A percentile compares a stretch with the other conserved stretches of the same genome.
Conservation (phyloP, 208 protist genomes). For the Crithidia sp. region DNA sequence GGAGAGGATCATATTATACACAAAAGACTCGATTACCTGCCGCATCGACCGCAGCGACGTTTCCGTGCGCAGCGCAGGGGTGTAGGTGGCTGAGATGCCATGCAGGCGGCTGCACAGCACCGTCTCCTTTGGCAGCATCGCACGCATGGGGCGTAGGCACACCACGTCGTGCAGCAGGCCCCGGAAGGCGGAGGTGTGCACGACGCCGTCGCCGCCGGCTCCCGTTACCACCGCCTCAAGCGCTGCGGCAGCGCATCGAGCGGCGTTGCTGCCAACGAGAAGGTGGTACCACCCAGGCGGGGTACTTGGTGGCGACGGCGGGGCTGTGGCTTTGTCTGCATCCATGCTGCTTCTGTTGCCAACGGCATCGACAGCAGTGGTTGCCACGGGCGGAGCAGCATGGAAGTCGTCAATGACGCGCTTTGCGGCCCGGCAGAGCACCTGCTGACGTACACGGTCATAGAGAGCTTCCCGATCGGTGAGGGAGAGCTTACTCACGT, state of each 20-base stretch:
- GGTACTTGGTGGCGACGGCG: too few relatives aligned
- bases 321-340: too few relatives aligned
- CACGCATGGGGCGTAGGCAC: conserved; percentile 67
- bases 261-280: conserved; percentile 65
- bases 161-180: conserved; percentile 51
- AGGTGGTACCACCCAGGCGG: conserved; percentile 44
- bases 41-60: conserved; percentile 56
- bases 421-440: conserved; percentile 39
- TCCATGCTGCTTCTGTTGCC: too few relatives aligned
- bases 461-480: conserved; percentile 69
- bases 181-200: conserved; percentile 52
- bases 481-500: conserved; percentile 51
- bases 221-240: conserved; percentile 70
- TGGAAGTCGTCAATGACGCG: conserved; percentile 34
- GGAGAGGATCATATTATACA: conserved; percentile 43
- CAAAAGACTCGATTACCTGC: conserved; percentile 72
- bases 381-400: background rate
- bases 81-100: conserved; percentile 52
- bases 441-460: conserved; percentile 43
- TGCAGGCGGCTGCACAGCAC: conserved; percentile 63
- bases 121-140: conserved; percentile 68
- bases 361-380: too few relatives aligned
- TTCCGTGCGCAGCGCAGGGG: conserved; percentile 55
- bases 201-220: conserved; percentile 39
- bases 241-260: conserved; percentile 44